Base-by-base conservation (phyloP, 768 basidiomycete species). In the Psilocybe azurescens region DNA sequence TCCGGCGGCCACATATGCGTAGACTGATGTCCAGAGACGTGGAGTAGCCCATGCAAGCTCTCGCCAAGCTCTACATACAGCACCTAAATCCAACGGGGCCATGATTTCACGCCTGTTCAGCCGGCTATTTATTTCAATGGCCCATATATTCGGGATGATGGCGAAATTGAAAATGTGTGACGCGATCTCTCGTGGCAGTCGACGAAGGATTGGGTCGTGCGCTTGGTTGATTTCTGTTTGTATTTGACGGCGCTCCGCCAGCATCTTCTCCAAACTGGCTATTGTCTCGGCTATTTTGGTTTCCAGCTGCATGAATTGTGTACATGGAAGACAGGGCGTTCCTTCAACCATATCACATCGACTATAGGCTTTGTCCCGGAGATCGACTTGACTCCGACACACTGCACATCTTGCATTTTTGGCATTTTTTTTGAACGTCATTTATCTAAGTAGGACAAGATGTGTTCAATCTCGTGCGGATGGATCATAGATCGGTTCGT, bases 1-100 rank as follows among this genome's bases (percentile, higher is more conserved):
- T 6, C 33, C 1, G 10, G 10, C 33, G 7, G 33, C 3, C 33
- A 36, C 6, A 7, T 6, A 1, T 36, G 11, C 7, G 3, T 36
- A 2, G 33, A 36, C 11, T 6, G 33, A 7, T 36, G 47, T 54
- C 61, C 61, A 63, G 24, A 63, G 46, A 16, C 29, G 46, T 2
- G 61, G 61, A 6, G 56, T 53, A 1, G 14, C 8, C 46, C 56
- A 58, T 3, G 46, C 52, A 8, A 63, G 41, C 20, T 58, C 46
- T 14, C 52, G 50, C 61, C 65, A 66, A 7, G 13, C 18, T 29
- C 46, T 53, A 20, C 60, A 66, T 5, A 66, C 65, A 14, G 52
- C 59, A 3, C 56, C 59, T 2, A 66, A n/a, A 7, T 1, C 18
- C 36, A 63, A 18, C 0, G 62, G 47, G 10, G 29, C 14, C 39